Evolutionary conservation across 2,329 filamentous ascomycete genomes (phyloP), one percentile per base, ranked within the genome.

Genomic region (Fonsecaea pedrosoi): DNA sequence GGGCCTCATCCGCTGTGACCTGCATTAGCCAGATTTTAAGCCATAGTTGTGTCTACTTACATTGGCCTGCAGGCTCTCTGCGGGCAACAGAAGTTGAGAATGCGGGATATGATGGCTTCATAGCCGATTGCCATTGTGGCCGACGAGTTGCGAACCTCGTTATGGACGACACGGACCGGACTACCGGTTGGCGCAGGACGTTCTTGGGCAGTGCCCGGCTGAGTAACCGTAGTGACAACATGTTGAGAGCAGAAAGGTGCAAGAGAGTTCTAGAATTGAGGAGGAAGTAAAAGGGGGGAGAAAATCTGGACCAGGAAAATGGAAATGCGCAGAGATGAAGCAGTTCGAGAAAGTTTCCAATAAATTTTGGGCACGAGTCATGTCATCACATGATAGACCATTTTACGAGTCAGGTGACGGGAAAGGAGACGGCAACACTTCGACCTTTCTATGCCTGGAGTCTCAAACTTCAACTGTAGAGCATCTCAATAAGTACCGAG

Each of bases 171-270:
- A 84, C 78, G 66, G 82, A 80, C 77, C 84, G 83, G 73, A 84
- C 80, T 69, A 85, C 79, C 61, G 84, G 78, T 65, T 85, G 81
- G 70, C 89, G 86, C 73, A 85, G 81, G 62, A 90, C 74, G 65
- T 84, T 83, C 77, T 89, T 87, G 73, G 90, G 89, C 76, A 88
- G 86, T 58, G 88, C 85, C 77, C 90, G 89, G 76, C 86, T 84
- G 71, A 90, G 77, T 68, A 84, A 81, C 78, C 90, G 85, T 72
- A 92, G 82, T 72, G 90, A 89, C 76, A 92, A 82, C 91, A 93
- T 93, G 71, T 75, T 86, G 60, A 35, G 25, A 54, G 13, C 15
- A 56, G 54, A 50, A 35, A 40, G 13, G 42, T 40, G 9, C 25
- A 61, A 38, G 15, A 13, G 35, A 18, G 21, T 34, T 42, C 5